Evolutionary conservation across 345 rosid genomes (phyloP).

Genomic region (Eucalyptus regnans): DNA sequence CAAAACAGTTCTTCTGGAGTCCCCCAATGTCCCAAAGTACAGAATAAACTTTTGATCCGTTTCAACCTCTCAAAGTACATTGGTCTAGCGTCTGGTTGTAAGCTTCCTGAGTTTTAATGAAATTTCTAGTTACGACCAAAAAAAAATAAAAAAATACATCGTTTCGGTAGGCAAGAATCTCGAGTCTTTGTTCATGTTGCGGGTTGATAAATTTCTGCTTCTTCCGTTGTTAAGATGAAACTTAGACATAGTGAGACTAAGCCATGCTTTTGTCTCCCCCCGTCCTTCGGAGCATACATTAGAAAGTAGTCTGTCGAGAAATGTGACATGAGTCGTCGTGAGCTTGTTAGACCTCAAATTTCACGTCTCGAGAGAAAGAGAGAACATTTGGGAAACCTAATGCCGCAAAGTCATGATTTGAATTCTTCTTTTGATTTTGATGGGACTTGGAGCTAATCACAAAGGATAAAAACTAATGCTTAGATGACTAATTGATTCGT

Average conservation of each 20-base stretch:
- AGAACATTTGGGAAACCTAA: not conserved
- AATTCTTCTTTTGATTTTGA: not conserved
- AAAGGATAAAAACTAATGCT: not conserved
- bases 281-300: not conserved
- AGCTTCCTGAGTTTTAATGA: too few relatives aligned
- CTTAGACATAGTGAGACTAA: not conserved
- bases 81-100: too few relatives aligned
- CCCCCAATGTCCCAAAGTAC: not conserved
- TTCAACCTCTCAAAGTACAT: not conserved
- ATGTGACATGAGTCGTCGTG: not conserved
- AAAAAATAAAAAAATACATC: not conserved
- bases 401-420: not conserved
- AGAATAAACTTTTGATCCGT: not conserved
- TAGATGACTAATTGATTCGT: not conserved
- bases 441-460: not conserved
- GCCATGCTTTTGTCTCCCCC: not conserved
- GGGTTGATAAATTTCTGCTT: not conserved
- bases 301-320: not conserved
- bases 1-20: not conserved
- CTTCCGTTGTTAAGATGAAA: not conserved
- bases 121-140: too few relatives aligned
- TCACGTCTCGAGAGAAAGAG: not conserved
- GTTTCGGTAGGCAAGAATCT: not conserved
- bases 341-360: not conserved
- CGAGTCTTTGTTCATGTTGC: not conserved